Conservation (phyloP, 768 basidiomycete genomes). For the Rhizopogon vesiculosus region DNA sequence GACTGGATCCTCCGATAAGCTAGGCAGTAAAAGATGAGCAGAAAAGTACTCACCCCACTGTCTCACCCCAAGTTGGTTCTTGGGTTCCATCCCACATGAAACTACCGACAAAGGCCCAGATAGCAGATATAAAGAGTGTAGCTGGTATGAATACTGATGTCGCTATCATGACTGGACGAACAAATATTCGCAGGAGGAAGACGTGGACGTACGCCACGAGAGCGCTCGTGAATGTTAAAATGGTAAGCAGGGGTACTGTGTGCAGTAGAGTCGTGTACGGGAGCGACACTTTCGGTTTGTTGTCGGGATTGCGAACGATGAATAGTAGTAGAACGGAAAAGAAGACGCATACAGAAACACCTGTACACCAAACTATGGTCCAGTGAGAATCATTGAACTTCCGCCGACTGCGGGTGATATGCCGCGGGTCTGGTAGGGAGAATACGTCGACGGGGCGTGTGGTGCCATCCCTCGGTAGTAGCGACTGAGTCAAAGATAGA, state of each 20-base stretch:
- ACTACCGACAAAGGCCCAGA: slow-evolving; percentile 81
- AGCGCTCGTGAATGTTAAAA: slow-evolving; percentile 69
- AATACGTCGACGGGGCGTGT: slow-evolving; percentile 66
- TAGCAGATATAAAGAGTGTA: slow-evolving; percentile 65
- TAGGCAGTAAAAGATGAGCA: slow-evolving; percentile 8
- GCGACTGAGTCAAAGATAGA: slow-evolving; percentile 71
- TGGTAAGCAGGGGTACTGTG: slow-evolving; percentile 72
- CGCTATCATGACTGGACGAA: slow-evolving; percentile 76
- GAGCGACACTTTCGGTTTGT: slow-evolving; percentile 15
- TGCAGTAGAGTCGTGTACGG: slow-evolving; percentile 73
- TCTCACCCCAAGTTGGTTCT: slow-evolving; percentile 79
- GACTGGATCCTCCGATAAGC: slow-evolving; percentile 30
- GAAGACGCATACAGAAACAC: slow-evolving; percentile 56
- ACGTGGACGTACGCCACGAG: slow-evolving; percentile 70
- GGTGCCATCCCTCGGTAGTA: slow-evolving; percentile 69
- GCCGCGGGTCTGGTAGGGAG: slow-evolving; percentile 71
- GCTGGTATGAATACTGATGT: slow-evolving; percentile 75
- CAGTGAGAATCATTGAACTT: slow-evolving; percentile 73
- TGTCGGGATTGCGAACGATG: slow-evolving; percentile 40
- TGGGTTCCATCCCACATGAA: slow-evolving; percentile 54
- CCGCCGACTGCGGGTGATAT: slow-evolving; percentile 55
- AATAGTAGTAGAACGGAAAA: slow-evolving; percentile 65
- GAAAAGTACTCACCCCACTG: slow-evolving; percentile 55
- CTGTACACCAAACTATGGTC: slow-evolving; percentile 62
- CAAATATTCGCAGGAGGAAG: slow-evolving; percentile 72